Evolutionary conservation across 2,329 filamentous ascomycete species (phyloP).

Genomic region (Microdochium trichocladiopsis): DNA sequence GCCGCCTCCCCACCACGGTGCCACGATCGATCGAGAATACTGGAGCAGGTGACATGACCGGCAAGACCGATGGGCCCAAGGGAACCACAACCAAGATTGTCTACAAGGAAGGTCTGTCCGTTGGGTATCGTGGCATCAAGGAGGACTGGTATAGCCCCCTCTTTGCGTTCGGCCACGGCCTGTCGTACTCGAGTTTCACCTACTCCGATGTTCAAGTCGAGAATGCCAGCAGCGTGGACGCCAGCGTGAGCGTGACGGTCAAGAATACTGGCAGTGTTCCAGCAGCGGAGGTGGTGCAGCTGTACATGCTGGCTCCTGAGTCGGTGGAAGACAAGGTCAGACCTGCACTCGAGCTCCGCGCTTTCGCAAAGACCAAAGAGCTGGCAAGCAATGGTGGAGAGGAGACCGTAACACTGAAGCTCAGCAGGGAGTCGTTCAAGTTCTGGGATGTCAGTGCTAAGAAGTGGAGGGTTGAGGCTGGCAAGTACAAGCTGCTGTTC

Average conservation of each 20-base stretch:
- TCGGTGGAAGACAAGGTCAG: slow-evolving; percentile 35
- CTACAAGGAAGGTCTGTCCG: slow-evolving; percentile 50
- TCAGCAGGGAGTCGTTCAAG: slow-evolving; percentile 52
- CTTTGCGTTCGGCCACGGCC: slow-evolving; percentile 58
- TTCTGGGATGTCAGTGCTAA: slow-evolving; percentile 40
- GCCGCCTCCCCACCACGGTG: slow-evolving; percentile 37
- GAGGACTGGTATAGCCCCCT: slow-evolving; percentile 21
- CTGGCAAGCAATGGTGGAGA: slow-evolving; percentile 45
- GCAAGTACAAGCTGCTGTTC: neutral
- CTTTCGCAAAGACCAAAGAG: slow-evolving; percentile 55
- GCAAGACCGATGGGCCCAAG: slow-evolving; percentile 42
- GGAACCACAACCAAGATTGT: slow-evolving; percentile 54
- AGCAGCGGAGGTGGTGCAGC: neutral
- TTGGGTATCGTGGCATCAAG: slow-evolving; percentile 46
- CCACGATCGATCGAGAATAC: neutral
- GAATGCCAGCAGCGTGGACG: slow-evolving; percentile 18
- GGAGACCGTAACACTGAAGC: slow-evolving; percentile 40
- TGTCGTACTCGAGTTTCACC: slow-evolving; percentile 53
- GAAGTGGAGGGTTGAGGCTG: slow-evolving; percentile 34
- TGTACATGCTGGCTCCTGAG: neutral
- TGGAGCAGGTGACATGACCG: slow-evolving; percentile 15
- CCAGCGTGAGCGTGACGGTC: slow-evolving; percentile 19
- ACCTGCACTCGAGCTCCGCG: slow-evolving; percentile 59
- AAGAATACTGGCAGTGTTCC: neutral
- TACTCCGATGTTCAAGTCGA: slow-evolving; percentile 39